Base-by-base conservation (phyloP, 2,329 filamentous ascomycete species). In the Metarhizium robertsii region DNA sequence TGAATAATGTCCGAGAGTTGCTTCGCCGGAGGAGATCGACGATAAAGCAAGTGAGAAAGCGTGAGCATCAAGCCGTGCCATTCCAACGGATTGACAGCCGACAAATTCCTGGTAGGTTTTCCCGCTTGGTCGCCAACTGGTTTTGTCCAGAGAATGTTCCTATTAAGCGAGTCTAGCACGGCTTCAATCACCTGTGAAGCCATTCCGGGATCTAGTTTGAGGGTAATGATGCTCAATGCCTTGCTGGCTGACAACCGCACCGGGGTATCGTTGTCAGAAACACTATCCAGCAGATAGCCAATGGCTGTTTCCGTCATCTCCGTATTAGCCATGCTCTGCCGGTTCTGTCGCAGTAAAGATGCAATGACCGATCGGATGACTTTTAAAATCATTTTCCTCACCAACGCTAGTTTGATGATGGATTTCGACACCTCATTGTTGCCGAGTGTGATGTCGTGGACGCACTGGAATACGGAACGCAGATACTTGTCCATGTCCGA, bases 31-130 rank as follows among this genome's bases (percentile, higher is more conserved):
- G 91, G 87, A 0, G 92, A 92, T 43, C 87, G 84, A 53, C 90
- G 85, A 71, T 95, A 96, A 1, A 97, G 76, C 1, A 95, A 74
- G 68, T 97, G 90, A 0, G 90, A 86, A 3, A 99, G 75, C 0
- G 94, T 94, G 48, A 99, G 78, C 64, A 91, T 92, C 42, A 96
- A 71, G 0, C 94, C 94, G 68, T 99, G 94, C 94, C 94, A 99
- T 69, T 87, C 85, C 30, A 92, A 77, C 16, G 89, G 80, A 67
- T 95, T 85, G 14, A 95, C 90, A 8, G 85, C 84, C 46, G 84
- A 85, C 40, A 95, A 73, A 66, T 94, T 84, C 45, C 80, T 75
- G 16, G 64, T 67, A 2, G 69, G 68, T 45, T 71, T 67, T 6
- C 65, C 68, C 0, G 65, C 64, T 1, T 67, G 52, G 30, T 66